These are phyloP conservation scores for Stellera chamaejasme DNA, from an alignment of 345 rosid species.

Conservation along the genomic window DNA sequence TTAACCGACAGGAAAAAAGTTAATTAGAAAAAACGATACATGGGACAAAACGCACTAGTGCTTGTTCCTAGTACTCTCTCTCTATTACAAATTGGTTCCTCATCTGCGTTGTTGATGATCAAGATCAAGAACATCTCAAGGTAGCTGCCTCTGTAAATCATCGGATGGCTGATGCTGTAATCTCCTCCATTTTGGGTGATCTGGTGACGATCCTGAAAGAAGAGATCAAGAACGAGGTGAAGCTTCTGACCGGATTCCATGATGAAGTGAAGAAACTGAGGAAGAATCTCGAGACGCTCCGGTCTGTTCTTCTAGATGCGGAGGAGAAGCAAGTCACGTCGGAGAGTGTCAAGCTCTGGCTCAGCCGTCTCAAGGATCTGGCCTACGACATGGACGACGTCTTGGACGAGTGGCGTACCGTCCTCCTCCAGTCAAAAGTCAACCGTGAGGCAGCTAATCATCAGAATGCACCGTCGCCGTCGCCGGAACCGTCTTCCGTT, in stretches of 20 bases:
- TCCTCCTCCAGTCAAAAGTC: neutral
- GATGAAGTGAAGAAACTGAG: constrained; percentile 1
- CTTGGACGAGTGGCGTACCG: constrained; percentile 1
- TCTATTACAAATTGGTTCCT: no score
- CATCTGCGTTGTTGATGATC: no score
- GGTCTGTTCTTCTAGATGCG: no score
- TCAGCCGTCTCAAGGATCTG: neutral
- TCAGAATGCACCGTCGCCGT: no score
- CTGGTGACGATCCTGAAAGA: neutral
- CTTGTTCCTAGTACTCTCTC: no score
- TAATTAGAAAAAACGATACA: no score
- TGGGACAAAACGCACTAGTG: no score
- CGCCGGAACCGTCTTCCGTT: neutral
- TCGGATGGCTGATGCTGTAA: neutral
- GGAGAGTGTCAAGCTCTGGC: neutral
- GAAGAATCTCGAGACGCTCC: neutral
- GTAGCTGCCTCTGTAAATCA: no score
- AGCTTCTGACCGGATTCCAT: neutral
- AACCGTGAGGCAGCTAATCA: neutral
- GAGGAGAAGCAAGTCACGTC: constrained; percentile 1
- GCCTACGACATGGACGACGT: constrained; percentile 11
- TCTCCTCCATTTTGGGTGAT: neutral
- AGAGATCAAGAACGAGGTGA: neutral
- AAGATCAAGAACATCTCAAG: no score
- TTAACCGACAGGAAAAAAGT: no score